Evolutionary conservation across 805 yeast genomes (phyloP), one percentile per base, ranked within the genome.

Genomic region (Wickerhamiella musiphila): DNA sequence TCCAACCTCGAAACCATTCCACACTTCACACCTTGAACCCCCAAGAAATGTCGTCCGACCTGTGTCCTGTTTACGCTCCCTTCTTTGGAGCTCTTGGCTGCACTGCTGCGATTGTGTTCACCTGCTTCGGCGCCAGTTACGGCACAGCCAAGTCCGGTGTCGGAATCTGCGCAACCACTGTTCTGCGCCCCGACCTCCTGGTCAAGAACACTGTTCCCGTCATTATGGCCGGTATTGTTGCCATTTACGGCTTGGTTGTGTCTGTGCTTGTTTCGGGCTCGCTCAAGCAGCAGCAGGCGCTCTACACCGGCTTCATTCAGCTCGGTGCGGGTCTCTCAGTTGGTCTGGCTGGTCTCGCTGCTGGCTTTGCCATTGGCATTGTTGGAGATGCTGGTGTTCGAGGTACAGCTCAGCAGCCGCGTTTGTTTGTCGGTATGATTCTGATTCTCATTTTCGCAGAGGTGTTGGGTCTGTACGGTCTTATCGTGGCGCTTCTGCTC

Each of bases 321-420:
- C 68, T 86, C 52, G 96, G 94, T 62, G 94, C 95, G 37, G 98
- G 98, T 59, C 68, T 86, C 50, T 78, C 94, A 32, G 98, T 86
- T 45, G 98, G 98, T 53, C 68, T 86, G 48, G 77, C 94, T 41
- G 94, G 96, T 58, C 69, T 86, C 54, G 95, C 96, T 54, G 94
- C 95, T 44, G 98, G 98, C 48, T 86, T 82, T 54, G 95, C 98
- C 58, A 86, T 86, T 63, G 98, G 98, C 65, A 86, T 86, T 47
- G 98, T 86, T 46, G 98, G 98, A 59, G 98, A 86, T 58, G 95
- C 94, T 37, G 98, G 98, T 70, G 96, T 86, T 37, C 79, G 96
- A 68, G 94, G 94, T 61, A 76, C 84, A 45, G 90, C 94, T 42
- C 95, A 84, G 61, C 98, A 86, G 64, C 95, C 95, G 57, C 78